A percentile compares a stretch with the other conserved stretches of the same genome.
phyloP scores from a whole-genome alignment of 192 early-diverging fungal species.

The Coemansia erecta region DNA sequence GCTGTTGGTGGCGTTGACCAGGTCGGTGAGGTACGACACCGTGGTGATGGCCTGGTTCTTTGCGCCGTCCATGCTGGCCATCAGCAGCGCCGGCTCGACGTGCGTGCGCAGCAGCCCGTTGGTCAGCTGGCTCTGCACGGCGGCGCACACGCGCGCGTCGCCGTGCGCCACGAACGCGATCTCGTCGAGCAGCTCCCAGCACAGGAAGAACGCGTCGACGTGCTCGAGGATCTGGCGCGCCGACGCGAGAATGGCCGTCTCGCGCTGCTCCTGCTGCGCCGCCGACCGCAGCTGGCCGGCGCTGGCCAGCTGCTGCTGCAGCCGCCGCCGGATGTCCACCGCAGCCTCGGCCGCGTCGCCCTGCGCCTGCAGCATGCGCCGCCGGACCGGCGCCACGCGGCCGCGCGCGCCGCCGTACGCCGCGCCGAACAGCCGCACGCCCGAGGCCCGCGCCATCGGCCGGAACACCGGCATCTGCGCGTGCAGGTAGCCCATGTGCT shows the following conservation, averaged over 20 bases:
- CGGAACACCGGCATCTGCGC: constrained; percentile 40
- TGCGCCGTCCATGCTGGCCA: constrained; percentile 13
- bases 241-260: constrained; percentile 16
- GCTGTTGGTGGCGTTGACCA: constrained; percentile 37
- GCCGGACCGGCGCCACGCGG: constrained; percentile 18
- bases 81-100: constrained; percentile 31
- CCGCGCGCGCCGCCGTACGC: constrained; percentile 21
- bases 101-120: constrained; percentile 43
- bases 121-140: constrained; percentile 36
- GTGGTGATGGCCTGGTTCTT: constrained; percentile 44
- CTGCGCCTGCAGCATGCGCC: constrained; percentile 4
- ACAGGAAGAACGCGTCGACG: constrained; percentile 47
- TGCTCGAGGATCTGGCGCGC: constrained; percentile 21
- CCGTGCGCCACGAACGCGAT: constrained; percentile 11
- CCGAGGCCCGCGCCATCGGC: constrained; percentile 33
- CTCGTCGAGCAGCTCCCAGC: constrained; percentile 53
- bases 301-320: constrained; percentile 19
- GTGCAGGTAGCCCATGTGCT: constrained; percentile 45
- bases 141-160: constrained; percentile 15
- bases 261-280: constrained; percentile 30
- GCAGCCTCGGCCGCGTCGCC: not conserved
- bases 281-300: constrained; percentile 17
- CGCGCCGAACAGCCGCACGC: constrained; percentile 15
- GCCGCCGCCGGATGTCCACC: constrained; percentile 9
- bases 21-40: constrained; percentile 36